Base-by-base conservation (phyloP, 2,329 filamentous ascomycete genomes). In the Trichoderma sp. region DNA sequence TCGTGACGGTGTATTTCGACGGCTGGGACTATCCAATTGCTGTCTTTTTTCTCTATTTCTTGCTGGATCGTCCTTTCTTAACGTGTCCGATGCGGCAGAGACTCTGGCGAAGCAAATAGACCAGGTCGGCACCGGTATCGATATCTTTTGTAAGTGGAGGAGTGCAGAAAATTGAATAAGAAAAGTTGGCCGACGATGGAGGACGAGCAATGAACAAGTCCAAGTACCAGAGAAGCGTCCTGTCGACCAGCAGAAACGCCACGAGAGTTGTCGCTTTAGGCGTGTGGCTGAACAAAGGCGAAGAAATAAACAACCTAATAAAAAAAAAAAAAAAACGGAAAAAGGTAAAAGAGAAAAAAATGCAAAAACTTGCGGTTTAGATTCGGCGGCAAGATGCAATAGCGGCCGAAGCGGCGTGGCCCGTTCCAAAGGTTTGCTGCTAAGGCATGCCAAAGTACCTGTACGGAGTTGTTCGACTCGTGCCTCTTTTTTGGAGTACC, bases 331-430 rank as follows among this genome's bases (percentile, higher is more conserved):
- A 37, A 37, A 57, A 57, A 57, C 32, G 7, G 13, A 22, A 29
- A 27, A n/a, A 29, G 10, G 10, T 25, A 17, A 32, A 15, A 13
- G 10, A 17, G 17, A 48, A 34, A 34, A 48, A 27, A 60, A 37
- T 39, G 45, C 22, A 65, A 65, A 53, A 48, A n/a, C 32, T 35
- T 56, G 42, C n/a, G 52, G 61, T 48, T 29, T 65, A 45, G 50
- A 42, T 54, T 64, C 50, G 61, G 58, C 58, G 58, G 52, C 60
- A 64, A 29, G 60, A 53, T 39, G 48, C 48, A 53, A 64, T 64
- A 54, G 60, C 19, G 50, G 60, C 60, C 60, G 60, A 42, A 54
- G 60, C 60, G 60, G 60, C 60, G 60, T 64, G 60, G 48, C 52
- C 61, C 61, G 61, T 57, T 65, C 61, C 61, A 65, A 56, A 57